Percentiles rank a stretch among this genome's conserved stretches.
Conservation (phyloP, 352 stramenopile genomes). For the Pythium utonaiense region DNA sequence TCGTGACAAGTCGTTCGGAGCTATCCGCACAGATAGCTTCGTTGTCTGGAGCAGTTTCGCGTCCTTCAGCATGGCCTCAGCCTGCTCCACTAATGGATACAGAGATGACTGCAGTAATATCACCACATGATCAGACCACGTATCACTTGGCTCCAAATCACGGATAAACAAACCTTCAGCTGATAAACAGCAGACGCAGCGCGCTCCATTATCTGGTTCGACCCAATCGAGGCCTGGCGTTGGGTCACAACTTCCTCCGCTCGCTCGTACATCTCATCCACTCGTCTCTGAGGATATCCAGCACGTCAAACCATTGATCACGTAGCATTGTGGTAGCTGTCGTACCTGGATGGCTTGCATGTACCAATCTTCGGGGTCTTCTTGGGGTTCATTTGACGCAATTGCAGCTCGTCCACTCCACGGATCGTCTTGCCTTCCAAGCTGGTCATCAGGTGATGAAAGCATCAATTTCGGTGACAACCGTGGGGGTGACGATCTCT, state of each 20-base stretch:
- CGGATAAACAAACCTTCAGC: conserved; percentile 27
- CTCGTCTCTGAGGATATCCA: conserved; percentile 26
- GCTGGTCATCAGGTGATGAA: neutral
- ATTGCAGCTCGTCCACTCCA: neutral
- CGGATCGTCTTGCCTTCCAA: neutral
- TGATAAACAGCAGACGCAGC: conserved; percentile 46
- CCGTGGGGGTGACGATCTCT: neutral
- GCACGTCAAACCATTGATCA: neutral
- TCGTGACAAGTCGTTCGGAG: conserved; percentile 29
- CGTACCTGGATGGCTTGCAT: conserved; percentile 43
- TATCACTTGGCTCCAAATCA: neutral
- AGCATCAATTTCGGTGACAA: neutral
- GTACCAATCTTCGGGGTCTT: conserved; percentile 31
- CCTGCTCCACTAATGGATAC: conserved; percentile 53
- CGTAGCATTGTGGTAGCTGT: neutral
- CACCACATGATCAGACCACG: neutral
- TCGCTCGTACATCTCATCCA: conserved; percentile 44
- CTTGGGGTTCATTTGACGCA: neutral
- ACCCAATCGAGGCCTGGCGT: conserved; percentile 8
- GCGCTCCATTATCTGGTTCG: conserved; percentile 33
- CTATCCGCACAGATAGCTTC: conserved; percentile 43
- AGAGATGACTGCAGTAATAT: conserved; percentile 23
- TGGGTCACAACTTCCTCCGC: conserved; percentile 26
- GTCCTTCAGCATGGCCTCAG: conserved; percentile 37
- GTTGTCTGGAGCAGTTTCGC: conserved; percentile 34